phyloP scores from a whole-genome alignment of 441 rosid genomes.

The Syzygium malaccense region DNA sequence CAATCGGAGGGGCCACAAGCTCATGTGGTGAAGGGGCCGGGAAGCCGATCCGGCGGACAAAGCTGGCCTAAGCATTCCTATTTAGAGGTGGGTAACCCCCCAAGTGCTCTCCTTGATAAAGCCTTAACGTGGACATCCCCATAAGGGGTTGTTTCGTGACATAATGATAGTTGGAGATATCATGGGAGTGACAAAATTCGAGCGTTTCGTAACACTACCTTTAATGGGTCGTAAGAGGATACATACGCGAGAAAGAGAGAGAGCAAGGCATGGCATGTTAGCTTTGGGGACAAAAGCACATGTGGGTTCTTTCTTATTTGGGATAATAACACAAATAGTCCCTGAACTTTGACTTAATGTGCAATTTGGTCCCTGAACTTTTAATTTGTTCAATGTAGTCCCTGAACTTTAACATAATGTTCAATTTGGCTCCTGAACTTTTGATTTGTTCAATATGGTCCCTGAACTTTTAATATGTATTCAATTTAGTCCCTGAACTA shows the following conservation, averaged over 20 bases:
- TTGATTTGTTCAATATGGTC: no score
- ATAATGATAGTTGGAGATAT: neutral
- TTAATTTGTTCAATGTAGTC: no score
- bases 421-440: no score
- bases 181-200: neutral
- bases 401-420: no score
- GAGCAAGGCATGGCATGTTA: neutral
- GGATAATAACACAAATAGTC: no score
- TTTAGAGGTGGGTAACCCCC: neutral
- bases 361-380: no score
- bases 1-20: neutral
- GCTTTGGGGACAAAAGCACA: constrained; percentile 9
- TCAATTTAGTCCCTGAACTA: no score
- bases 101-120: neutral
- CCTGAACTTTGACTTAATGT: no score
- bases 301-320: neutral
- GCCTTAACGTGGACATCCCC: neutral
- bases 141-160: neutral
- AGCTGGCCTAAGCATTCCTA: neutral
- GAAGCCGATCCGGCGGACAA: neutral
- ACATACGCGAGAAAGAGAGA: neutral
- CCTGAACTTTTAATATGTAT: no score
- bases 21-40: neutral
- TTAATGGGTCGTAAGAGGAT: neutral
- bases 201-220: neutral